phyloP scores from a whole-genome alignment of 495 filamentous ascomycete genomes.

The Pseudomonodictys pantanalensis region DNA sequence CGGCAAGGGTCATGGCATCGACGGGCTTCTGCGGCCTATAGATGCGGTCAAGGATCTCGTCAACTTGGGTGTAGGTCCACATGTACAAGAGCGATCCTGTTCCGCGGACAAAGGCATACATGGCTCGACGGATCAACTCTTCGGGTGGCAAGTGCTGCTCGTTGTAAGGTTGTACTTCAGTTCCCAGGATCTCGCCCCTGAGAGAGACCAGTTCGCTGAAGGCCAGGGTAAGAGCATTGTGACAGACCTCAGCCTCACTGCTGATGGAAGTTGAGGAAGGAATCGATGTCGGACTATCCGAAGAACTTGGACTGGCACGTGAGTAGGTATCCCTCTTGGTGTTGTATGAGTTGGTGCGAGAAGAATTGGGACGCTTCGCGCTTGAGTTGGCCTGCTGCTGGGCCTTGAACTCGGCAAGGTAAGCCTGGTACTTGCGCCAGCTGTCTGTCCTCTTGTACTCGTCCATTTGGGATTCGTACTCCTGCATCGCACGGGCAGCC shows the following conservation, averaged over 20 bases:
- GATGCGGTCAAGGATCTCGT: slow-evolving; percentile 28
- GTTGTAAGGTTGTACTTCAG: slow-evolving; percentile 14
- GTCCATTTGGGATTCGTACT: slow-evolving; percentile 32
- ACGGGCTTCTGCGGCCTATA: slow-evolving; percentile 20
- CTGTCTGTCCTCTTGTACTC: slow-evolving; percentile 34
- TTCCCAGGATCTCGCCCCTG: slow-evolving; percentile 17
- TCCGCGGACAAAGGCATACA: slow-evolving; percentile 29
- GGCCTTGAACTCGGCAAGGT: slow-evolving; percentile 31
- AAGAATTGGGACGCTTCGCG: background rate
- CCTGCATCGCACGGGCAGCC: slow-evolving; percentile 31
- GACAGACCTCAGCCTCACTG: slow-evolving; percentile 18
- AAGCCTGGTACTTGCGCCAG: slow-evolving; percentile 30
- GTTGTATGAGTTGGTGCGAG: background rate
- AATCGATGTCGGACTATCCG: slow-evolving; percentile 19
- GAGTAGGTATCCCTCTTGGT: background rate
- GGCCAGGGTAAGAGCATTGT: slow-evolving; percentile 28
- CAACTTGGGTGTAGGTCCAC: slow-evolving; percentile 26
- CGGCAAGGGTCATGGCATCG: slow-evolving; percentile 27
- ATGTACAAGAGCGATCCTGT: slow-evolving; percentile 27
- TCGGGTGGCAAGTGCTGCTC: slow-evolving; percentile 20
- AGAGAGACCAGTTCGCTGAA: slow-evolving; percentile 23
- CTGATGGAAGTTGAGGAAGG: slow-evolving; percentile 7
- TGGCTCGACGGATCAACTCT: slow-evolving; percentile 15
- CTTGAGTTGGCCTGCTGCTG: slow-evolving; percentile 10
- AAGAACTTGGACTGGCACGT: slow-evolving; percentile 17